Base-by-base conservation (phyloP, 805 yeast genomes). In the Candida ipomoeae region DNA sequence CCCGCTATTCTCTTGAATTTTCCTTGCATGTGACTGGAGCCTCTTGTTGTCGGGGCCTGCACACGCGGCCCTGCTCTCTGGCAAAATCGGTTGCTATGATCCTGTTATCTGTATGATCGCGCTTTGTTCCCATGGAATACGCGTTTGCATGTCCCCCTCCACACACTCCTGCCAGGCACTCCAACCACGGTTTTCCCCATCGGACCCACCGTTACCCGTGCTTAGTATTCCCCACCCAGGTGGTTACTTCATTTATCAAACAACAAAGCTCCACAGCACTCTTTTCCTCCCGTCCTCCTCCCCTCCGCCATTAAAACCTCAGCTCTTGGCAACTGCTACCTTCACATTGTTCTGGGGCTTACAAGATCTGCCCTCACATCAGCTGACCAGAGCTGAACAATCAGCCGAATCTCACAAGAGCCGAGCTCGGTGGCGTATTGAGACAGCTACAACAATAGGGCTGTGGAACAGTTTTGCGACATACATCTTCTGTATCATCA, bases 51-150 rank as follows among this genome's bases (percentile, higher is more conserved):
- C 11, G n/a, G 3, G 33, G 1, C 17, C 32, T 34, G 46, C 40
- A 21, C 33, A n/a, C 40, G 13, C 14, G 13, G 26, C 34, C 15
- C 11, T 23, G 20, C 46, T 15, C 26, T 21, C 17, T 13, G 23
- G 23, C 26, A 23, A 29, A 10, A 13, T 32, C 45, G 35, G 18
- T 42, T 33, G 38, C 38, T 14, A 33, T n/a, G 31, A 42, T 44
- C 40, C n/a, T 21, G 46, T 6, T 15, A 44, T 35, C 33, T 15
- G 34, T 17, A 36, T 23, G 40, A 44, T 44, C 40, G 46, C 46
- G 40, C 23, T 35, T 44, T 35, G 40, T n/a, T 23, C n/a, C 40
- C 34, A 34, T 26, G 32, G 14, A 35, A 44, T 35, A 34, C 46
- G 46, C 46, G 46, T 44, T 44, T 34, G 40, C 17, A 32, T 20